Evolutionary conservation across 257 asterid species (phyloP).

Genomic region (Gentiana straminea): DNA sequence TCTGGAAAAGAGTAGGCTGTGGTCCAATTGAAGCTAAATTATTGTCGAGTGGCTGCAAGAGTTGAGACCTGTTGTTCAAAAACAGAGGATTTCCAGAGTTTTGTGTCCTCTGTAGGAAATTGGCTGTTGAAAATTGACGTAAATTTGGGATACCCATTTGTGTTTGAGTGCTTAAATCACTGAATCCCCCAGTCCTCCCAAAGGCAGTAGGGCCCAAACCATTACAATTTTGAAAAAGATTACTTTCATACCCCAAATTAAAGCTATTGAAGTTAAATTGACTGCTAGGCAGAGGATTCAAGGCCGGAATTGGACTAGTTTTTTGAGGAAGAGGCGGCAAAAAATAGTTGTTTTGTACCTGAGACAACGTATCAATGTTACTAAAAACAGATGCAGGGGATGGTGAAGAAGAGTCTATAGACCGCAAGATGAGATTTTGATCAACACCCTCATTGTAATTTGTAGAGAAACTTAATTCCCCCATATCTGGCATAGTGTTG

Average conservation of each 20-base stretch:
- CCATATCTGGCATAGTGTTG: constrained; percentile 24
- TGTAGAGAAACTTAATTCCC: constrained; percentile 36
- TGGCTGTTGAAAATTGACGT: constrained; percentile 14
- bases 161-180: constrained; percentile 29
- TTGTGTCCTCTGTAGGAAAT: constrained; percentile 26
- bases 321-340: constrained; percentile 26
- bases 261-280: constrained; percentile 26
- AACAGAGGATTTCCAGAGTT: constrained; percentile 24
- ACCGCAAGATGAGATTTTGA: constrained; percentile 28
- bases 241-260: constrained; percentile 47
- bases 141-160: constrained; percentile 26
- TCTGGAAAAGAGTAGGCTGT: constrained; percentile 86
- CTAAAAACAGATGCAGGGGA: constrained; percentile 53
- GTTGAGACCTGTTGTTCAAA: constrained; percentile 50
- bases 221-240: constrained; percentile 37
- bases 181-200: constrained; percentile 16
- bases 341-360: constrained; percentile 33
- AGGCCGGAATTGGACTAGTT: constrained; percentile 12
- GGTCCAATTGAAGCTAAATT: constrained; percentile 51
- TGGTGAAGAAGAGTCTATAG: constrained; percentile 75
- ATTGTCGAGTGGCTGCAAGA: constrained; percentile 67
- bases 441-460: constrained; percentile 27
- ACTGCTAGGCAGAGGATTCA: constrained; percentile 17
- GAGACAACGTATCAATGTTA: constrained; percentile 43
- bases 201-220: constrained; percentile 19